Base-by-base conservation (phyloP, 371 early-diverging fungal species). In the Choanephora cucurbitarum region DNA sequence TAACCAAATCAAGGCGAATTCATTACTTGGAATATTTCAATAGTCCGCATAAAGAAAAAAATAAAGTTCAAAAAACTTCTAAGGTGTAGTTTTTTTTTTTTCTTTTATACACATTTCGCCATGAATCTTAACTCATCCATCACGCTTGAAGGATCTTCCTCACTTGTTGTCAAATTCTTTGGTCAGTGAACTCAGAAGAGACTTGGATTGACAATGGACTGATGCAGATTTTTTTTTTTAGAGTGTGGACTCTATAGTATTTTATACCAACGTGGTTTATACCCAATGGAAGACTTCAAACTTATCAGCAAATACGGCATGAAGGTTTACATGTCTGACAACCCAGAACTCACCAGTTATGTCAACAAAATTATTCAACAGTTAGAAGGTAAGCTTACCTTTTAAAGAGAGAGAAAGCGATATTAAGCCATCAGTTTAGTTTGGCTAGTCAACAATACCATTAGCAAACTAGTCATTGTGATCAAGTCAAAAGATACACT, bases 201-300 rank as follows among this genome's bases (percentile, higher is more conserved):
- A n/a, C n/a, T n/a, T n/a, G n/a, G n/a, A n/a, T n/a, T n/a, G n/a
- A n/a, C n/a, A n/a, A n/a, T n/a, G n/a, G n/a, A n/a, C n/a, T n/a
- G n/a, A n/a, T n/a, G n/a, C n/a, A n/a, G n/a, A n/a, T n/a, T n/a
- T 40, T 23, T 53, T 4, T 39, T 28, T 14, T 5, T 67, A 88
- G 91, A 90, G 64, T 93, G 84, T 46, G 73, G 87, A 47, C 75
- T 95, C 37, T 89, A 91, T 70, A 91, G 90, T 66, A 92, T 96
- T 18, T 79, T 95, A 19, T 95, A 85, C 64, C 95, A 95, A 64
- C 88, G 97, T 23, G 95, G 91, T 8, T 62, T 96, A 14, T 95
- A 95, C 59, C 90, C 94, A 14, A 74, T 86, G 6, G 94, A 93
- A 55, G 91, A 92, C 60, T 97, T 97, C 66, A 84, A 82, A 44